A percentile compares a stretch with the other conserved stretches of the same genome.
Evolutionary conservation across 768 basidiomycete species (phyloP).

Genomic region (Lactarius evosmus): DNA sequence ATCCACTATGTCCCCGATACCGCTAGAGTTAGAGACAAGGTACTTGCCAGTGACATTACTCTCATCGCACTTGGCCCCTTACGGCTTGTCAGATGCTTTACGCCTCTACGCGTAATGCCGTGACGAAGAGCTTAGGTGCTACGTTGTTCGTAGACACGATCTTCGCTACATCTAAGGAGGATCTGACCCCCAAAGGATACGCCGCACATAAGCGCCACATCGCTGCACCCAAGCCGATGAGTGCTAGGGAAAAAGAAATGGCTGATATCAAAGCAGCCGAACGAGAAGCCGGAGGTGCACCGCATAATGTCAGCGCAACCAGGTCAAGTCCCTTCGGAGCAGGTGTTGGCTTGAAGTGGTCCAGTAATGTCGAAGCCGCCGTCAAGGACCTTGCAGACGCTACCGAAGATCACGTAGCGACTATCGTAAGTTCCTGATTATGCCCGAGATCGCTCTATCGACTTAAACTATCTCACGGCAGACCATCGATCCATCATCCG

Average conservation of each 20-base stretch:
- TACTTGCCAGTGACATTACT: constrained; percentile 28
- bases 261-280: constrained; percentile 76
- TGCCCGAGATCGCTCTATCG: background rate
- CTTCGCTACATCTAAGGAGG: constrained; percentile 73
- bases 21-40: constrained; percentile 81
- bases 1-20: constrained; percentile 81
- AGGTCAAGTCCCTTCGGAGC: constrained; percentile 56
- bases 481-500: constrained; percentile 65
- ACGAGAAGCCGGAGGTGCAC: constrained; percentile 46
- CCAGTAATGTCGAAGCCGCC: constrained; percentile 58
- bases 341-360: constrained; percentile 67
- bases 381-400: constrained; percentile 53
- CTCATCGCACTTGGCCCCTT: background rate
- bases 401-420: constrained; percentile 51
- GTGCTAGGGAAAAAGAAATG: constrained; percentile 77
- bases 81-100: constrained; percentile 69
- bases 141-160: constrained; percentile 65
- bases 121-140: constrained; percentile 73
- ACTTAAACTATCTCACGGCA: constrained; percentile 32
- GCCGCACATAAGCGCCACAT: constrained; percentile 66
- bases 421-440: constrained; percentile 51
- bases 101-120: constrained; percentile 68
- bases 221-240: constrained; percentile 78
- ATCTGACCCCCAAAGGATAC: constrained; percentile 68
- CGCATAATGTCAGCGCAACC: constrained; percentile 57